Evolutionary conservation across 176 grass and related monocot genomes (phyloP).

Genomic region (Panicum miliaceum): DNA sequence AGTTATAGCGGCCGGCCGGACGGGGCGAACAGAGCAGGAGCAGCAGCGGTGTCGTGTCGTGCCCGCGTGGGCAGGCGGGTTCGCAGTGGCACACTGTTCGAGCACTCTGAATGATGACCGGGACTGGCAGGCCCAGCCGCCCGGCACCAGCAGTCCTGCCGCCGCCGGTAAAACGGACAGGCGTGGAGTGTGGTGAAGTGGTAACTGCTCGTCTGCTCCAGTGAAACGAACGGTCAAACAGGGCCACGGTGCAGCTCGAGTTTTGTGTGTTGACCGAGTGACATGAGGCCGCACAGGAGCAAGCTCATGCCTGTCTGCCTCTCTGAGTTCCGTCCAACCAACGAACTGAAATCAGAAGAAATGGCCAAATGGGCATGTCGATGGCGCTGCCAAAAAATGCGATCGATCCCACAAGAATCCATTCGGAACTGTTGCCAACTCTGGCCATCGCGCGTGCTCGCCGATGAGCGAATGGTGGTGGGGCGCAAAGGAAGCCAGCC

Average conservation of each 20-base stretch:
- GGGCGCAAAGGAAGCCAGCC: background rate
- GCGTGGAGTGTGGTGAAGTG: background rate
- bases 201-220: background rate
- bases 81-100: slow-evolving; percentile 34
- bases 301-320: too few species aligned
- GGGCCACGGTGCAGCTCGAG: too few species aligned
- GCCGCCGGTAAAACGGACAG: background rate
- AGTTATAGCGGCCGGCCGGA: background rate
- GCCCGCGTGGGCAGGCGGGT: background rate
- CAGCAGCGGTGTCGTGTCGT: background rate
- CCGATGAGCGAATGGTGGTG: too few species aligned
- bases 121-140: background rate
- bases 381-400: too few species aligned
- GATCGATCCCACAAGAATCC: too few species aligned
- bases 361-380: too few species aligned
- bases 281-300: too few species aligned
- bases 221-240: background rate
- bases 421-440: too few species aligned
- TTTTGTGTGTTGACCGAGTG: too few species aligned
- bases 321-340: too few species aligned
- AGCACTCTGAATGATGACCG: slow-evolving; percentile 19
- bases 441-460: too few species aligned
- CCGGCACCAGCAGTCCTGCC: background rate
- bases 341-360: too few species aligned
- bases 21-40: background rate